Base-by-base conservation (phyloP, 345 rosid genomes). In the Aurinia saxatilis region DNA sequence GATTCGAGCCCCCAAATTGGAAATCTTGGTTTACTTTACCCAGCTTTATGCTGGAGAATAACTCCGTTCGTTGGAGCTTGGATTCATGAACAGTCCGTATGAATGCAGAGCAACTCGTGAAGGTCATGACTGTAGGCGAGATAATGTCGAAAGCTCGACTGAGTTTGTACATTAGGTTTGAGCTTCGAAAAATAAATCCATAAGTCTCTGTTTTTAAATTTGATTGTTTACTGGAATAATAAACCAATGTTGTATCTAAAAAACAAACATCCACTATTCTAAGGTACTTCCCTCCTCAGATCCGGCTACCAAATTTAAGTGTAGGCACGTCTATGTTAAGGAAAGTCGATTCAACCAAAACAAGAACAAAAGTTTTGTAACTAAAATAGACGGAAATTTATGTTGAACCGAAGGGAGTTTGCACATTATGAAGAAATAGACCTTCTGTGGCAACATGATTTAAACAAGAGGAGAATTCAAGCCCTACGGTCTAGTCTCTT, bases 81-180 rank as follows among this genome's bases (percentile, higher is more conserved):
- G 66, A 35, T 46, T 35, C 66, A 34, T 57, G 44, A 27, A 34
- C 53, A 51, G 56, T 52, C 39, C 33, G 61, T 56, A 47, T 38
- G 31, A 15, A 13, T 44, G 45, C 27, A 3, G 15, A 8, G 60
- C 14, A 31, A 10, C 38, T 1, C 17, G 46, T 46, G 57, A 48
- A 50, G 56, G 60, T 50, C 41, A 54, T 58, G 54, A 13, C 40
- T 47, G 15, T 63, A 55, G 52, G 36, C 42, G 55, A 64, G 75
- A 72, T 72, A 62, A 41, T 72, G 75, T 50, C 66, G 66, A 58
- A 65, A 50, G 46, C 71, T 58, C 60, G 42, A 42, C 42, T 57
- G 47, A 51, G 50, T 45, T 36, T 65, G 75, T 72, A 72, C 67
- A 65, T 65, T 58, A 65, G 60, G 37, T 27, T 63, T 64, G 61